Percentiles rank a stretch among this genome's conserved stretches.
Conservation (phyloP, 306 rosid species). For the Cercis canadensis region DNA sequence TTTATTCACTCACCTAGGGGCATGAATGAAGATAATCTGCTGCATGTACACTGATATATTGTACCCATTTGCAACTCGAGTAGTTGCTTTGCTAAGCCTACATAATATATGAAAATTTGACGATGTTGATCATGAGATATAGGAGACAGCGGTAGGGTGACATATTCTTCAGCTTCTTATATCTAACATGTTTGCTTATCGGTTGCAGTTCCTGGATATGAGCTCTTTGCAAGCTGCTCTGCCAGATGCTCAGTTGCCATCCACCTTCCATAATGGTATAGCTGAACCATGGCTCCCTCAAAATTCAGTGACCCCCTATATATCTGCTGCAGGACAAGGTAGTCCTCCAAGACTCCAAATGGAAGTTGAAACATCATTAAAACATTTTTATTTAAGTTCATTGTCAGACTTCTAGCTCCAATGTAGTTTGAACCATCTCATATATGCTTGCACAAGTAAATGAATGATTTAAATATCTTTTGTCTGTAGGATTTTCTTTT, state of each 20-base stretch:
- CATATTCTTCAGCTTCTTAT: neutral
- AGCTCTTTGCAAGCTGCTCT: conserved; percentile 76
- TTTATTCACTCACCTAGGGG: neutral
- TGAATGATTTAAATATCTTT: conserved; percentile 11
- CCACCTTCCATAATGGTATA: conserved; percentile 59
- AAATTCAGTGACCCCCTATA: conserved; percentile 56
- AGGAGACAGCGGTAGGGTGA: neutral
- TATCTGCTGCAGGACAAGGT: conserved; percentile 78
- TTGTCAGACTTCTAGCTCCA: neutral
- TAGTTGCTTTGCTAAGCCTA: neutral
- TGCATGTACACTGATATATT: too few relatives aligned
- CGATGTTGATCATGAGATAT: neutral
- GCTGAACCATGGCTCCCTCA: conserved; percentile 82
- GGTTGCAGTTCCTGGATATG: conserved; percentile 76
- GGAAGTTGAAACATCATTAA: conserved; percentile 17
- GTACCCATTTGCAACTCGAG: neutral
- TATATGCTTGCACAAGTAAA: conserved; percentile 2
- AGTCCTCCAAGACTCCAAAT: conserved; percentile 24
- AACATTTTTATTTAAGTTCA: neutral
- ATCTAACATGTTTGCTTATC: conserved; percentile 21
- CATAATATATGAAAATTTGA: neutral
- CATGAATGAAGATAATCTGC: neutral
- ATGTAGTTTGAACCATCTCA: conserved; percentile 28
- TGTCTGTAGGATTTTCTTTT: neutral
- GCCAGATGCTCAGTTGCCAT: conserved; percentile 64